Base-by-base conservation (phyloP, 495 filamentous ascomycete genomes). In the Penicillium argentinense region DNA sequence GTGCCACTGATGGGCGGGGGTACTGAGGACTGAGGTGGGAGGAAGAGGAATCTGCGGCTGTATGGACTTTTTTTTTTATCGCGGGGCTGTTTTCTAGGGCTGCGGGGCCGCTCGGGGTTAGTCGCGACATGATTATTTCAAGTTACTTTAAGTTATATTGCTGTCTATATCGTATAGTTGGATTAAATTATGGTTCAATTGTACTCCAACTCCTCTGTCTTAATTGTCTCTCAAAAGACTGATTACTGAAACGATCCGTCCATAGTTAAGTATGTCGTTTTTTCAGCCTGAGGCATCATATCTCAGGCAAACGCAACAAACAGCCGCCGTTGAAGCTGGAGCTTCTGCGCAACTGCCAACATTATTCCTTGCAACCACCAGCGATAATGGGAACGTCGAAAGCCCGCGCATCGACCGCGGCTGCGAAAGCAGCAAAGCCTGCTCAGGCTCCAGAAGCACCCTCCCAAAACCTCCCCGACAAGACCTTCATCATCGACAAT, bases 401-500 rank as follows among this genome's bases (percentile, higher is more conserved):
- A 51, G 50, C 70, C 21, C 72, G 72, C 23, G 46, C n/a, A n/a
- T n/a, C n/a, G n/a, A n/a, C n/a, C n/a, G n/a, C 63, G 28, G 25
- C 64, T 21, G 53, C 65, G 9, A 77, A 68, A 43, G 42, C 33
- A 9, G 33, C 33, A 8, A 36, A 36, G 11, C n/a, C 53, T 28
- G 52, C 37, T 14, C 24, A 39, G 37, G 9, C 50, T 8, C 54
- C 55, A 36, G 53, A 43, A 23, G 32, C 38, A 0, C 49, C 52
- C 1, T 23, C 53, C 37, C 69, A 69, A 13, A 27, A 59, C 19
- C 47, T 80, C 7, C 84, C 86, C 0, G 65, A 81, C 8, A 76
- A 78, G 49, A 95, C 91, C 0, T 82, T 97, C 34, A 77, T 99
- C 36, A 72, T 97, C 54, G 95, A 99, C 73, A 97, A 97, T 75